These are phyloP conservation scores for Stentor coeruleus DNA, from an alignment of 73 alveolate genomes.

Conservation along the genomic window DNA sequence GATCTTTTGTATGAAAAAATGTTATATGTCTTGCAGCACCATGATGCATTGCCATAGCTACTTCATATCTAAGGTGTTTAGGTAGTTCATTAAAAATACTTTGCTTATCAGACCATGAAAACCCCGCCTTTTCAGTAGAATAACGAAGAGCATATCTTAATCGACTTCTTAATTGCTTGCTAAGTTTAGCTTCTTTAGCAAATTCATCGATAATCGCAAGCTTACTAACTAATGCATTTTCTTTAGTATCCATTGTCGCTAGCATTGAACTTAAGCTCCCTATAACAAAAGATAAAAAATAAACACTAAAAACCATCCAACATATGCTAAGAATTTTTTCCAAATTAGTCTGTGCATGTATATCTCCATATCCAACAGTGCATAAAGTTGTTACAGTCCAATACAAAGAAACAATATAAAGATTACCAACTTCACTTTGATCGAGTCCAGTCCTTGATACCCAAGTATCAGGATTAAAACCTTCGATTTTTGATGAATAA, in stretches of 20 bases:
- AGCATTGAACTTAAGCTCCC: constrained; percentile 68
- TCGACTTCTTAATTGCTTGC: constrained; percentile 37
- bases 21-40: constrained; percentile 59
- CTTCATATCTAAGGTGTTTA: constrained; percentile 61
- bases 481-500: constrained; percentile 64
- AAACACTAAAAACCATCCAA: constrained; percentile 68
- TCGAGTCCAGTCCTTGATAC: constrained; percentile 51
- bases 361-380: constrained; percentile 79
- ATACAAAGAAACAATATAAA: constrained; percentile 55
- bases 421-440: constrained; percentile 37
- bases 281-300: constrained; percentile 67
- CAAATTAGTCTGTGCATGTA: constrained; percentile 36
- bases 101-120: constrained; percentile 47
- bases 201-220: constrained; percentile 62
- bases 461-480: constrained; percentile 74
- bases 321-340: constrained; percentile 46
- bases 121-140: constrained; percentile 43
- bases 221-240: constrained; percentile 43
- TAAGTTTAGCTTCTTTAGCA: constrained; percentile 62
- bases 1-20: constrained; percentile 58
- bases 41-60: constrained; percentile 65
- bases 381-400: constrained; percentile 65
- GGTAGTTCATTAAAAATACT: constrained; percentile 64
- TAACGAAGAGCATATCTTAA: constrained; percentile 51
- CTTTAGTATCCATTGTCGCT: constrained; percentile 67